Percentiles rank a stretch among this genome's conserved stretches.
Conservation (phyloP, 1,284 basidiomycete genomes). For the Boletellus deceptivus region DNA sequence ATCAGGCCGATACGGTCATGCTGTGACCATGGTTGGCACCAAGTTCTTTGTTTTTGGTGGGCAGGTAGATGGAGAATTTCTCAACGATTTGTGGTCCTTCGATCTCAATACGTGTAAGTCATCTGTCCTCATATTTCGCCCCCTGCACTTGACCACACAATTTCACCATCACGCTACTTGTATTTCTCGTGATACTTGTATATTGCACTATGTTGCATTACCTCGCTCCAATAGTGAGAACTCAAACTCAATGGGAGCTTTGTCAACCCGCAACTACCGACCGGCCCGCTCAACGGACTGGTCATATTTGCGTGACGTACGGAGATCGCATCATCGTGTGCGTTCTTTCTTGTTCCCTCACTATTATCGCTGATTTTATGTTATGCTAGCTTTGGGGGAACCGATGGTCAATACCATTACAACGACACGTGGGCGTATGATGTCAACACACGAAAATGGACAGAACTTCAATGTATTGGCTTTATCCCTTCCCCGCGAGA, state of each 20-base stretch:
- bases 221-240: constrained; percentile 52
- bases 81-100: constrained; percentile 97
- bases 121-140: not conserved
- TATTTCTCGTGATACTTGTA: constrained; percentile 3
- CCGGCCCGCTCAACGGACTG: constrained; percentile 85
- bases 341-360: constrained; percentile 29
- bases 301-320: constrained; percentile 87
- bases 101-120: constrained; percentile 89
- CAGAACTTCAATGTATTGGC: constrained; percentile 94
- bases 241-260: constrained; percentile 77
- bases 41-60: constrained; percentile 97
- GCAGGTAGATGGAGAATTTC: constrained; percentile 93
- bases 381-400: constrained; percentile 85
- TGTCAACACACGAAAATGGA: constrained; percentile 79
- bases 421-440: constrained; percentile 99
- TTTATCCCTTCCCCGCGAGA: constrained; percentile 97
- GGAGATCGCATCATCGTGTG: constrained; percentile 87
- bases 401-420: constrained; percentile 98
- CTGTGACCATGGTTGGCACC: constrained; percentile 89
- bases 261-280: constrained; percentile 63
- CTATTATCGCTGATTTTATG: constrained; percentile 12
- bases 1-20: constrained; percentile 92
- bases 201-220: constrained; percentile 1
- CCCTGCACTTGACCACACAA: constrained; percentile 3
- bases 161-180: constrained; percentile 5